Evolutionary conservation across 495 filamentous ascomycete genomes (phyloP).

Genomic region (Penicillium paradoxum): DNA sequence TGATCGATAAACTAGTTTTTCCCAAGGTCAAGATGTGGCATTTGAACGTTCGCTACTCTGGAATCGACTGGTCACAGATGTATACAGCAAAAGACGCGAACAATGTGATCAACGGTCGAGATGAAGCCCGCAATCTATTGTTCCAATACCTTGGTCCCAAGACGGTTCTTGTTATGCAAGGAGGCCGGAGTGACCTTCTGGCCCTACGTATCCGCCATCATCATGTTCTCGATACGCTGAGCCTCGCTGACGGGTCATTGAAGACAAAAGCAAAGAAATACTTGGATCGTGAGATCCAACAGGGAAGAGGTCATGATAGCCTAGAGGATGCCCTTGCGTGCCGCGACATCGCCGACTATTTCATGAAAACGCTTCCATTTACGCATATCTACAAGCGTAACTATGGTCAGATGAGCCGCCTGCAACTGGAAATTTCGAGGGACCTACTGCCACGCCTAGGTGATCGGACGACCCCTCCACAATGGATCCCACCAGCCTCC

Average conservation of each 20-base stretch:
- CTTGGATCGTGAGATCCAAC: constrained; percentile 31
- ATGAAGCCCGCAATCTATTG: constrained; percentile 27
- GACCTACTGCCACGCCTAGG: not conserved
- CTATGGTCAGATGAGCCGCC: not conserved
- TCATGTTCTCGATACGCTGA: constrained; percentile 27
- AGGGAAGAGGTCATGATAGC: constrained; percentile 25
- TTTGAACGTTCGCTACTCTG: constrained; percentile 36
- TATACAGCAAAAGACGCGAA: constrained; percentile 8
- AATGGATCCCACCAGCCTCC: not conserved
- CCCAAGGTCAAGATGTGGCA: constrained; percentile 35
- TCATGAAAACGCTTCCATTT: constrained; percentile 9
- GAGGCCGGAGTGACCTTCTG: constrained; percentile 21
- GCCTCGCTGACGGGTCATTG: not conserved
- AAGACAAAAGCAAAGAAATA: constrained; percentile 2
- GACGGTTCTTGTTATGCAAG: constrained; percentile 33
- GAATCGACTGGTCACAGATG: constrained; percentile 25
- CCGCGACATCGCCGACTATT: constrained; percentile 33
- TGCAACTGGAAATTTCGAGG: not conserved
- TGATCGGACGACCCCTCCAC: not conserved
- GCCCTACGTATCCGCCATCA: constrained; percentile 25
- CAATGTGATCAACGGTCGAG: constrained; percentile 23
- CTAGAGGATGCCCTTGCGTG: constrained; percentile 40
- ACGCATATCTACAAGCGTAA: not conserved
- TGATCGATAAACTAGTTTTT: constrained; percentile 40
- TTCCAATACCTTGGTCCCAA: constrained; percentile 33